Base-by-base conservation (phyloP, 179 eudicot species). In the Carnegiea gigantea region DNA sequence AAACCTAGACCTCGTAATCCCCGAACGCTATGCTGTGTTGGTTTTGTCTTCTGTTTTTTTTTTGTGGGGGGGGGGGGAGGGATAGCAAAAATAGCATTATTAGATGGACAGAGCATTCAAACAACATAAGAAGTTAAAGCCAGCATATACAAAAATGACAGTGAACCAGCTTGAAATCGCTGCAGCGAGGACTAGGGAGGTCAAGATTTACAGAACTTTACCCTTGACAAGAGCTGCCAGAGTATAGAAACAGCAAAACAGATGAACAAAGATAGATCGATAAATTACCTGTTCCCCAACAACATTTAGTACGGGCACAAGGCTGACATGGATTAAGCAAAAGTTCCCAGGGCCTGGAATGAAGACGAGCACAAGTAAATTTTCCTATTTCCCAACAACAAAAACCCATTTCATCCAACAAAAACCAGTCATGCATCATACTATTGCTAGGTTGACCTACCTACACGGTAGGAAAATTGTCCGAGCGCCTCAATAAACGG, bases 401-500 rank as follows among this genome's bases (percentile, higher is more conserved):
- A 9, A 48, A 48, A 48, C 53, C 53, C 12, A 9, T 48, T 9
- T 48, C 53, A 48, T 48, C 53, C 53, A 57, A 57, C 20, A 62
- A 15, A 57, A 36, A 28, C 9, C 40, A 76, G n/a, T 36, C 81
- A 43, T 48, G 20, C 78, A 79, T 44, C 65, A 79, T 20, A 70
- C 14, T 23, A 59, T 9, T 49, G 70, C 24, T 13, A 20, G 8
- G 24, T 12, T 2, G 40, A 85, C 92, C 85, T 88, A 95, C 98
- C 98, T 10, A 95, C 98, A 38, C 94, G 97, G 53, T 91, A 91
- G 0, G 97, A 93, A 80, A 95, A 92, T 46, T 93, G 96, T 49
- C 97, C 97, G 73, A 95, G 87, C 82, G 98, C 98, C 87, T 95
- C 98, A 67, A 92, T 92, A 81, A 90, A 95, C 51, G 97, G 95